Evolutionary conservation across 78 protist species (phyloP).

Genomic region (Chrysochromulina parva): DNA sequence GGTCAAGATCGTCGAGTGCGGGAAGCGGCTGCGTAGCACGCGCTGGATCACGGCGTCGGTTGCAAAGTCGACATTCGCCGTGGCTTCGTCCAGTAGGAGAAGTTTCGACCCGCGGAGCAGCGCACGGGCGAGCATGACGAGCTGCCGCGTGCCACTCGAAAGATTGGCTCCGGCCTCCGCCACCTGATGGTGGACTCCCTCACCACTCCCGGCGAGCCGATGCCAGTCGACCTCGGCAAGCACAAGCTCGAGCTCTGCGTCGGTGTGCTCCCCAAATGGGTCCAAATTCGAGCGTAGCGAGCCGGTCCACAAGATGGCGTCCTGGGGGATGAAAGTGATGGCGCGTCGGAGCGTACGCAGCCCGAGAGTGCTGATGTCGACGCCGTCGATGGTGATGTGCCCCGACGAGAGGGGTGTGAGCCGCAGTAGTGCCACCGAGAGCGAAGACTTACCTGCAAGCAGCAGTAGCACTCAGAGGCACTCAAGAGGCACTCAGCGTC

Average conservation of each 20-base stretch:
- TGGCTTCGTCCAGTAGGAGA: conserved; percentile 93
- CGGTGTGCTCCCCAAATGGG: conserved; percentile 34
- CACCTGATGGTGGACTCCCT: neutral
- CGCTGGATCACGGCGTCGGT: conserved; percentile 59
- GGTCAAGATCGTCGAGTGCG: conserved; percentile 78
- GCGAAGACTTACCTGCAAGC: conserved; percentile 54
- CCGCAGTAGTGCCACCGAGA: conserved; percentile 48
- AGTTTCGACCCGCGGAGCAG: conserved; percentile 18
- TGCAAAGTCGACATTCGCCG: conserved; percentile 74
- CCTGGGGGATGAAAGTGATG: conserved; percentile 4
- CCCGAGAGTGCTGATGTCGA: neutral
- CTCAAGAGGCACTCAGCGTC: too few relatives aligned
- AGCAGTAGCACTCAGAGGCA: neutral
- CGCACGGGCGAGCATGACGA: conserved; percentile 64
- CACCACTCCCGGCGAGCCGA: too few relatives aligned
- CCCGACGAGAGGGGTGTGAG: conserved; percentile 25
- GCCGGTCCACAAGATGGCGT: neutral
- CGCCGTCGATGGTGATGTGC: neutral
- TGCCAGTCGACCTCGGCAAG: conserved; percentile 45
- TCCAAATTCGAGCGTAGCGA: conserved; percentile 41
- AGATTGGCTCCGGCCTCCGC: neutral
- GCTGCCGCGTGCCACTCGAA: conserved; percentile 63
- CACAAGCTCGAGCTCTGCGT: neutral
- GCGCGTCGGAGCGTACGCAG: neutral
- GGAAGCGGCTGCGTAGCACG: conserved; percentile 45